phyloP scores from a whole-genome alignment of 2,329 filamentous ascomycete species.

The Aphanocladium album region DNA sequence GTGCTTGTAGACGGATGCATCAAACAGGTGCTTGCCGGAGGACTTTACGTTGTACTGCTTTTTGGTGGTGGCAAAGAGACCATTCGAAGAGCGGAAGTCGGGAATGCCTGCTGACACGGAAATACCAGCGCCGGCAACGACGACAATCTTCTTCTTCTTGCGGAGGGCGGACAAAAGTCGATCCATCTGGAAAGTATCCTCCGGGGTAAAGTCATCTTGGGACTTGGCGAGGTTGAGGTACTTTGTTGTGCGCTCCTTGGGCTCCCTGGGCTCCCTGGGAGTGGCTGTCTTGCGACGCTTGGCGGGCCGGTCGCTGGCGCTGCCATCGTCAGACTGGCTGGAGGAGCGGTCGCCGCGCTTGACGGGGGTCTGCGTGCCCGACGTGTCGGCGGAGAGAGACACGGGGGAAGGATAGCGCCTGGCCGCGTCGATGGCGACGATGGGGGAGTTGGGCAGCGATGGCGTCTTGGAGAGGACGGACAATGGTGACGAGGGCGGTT shows the following conservation, averaged over 20 bases:
- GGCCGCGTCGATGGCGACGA: slow-evolving; percentile 31
- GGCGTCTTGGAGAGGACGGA: slow-evolving; percentile 51
- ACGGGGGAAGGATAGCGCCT: slow-evolving; percentile 48
- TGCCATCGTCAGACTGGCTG: slow-evolving; percentile 42
- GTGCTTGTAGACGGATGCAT: slow-evolving; percentile 95
- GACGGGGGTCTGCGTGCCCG: slow-evolving; percentile 47
- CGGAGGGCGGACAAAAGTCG: slow-evolving; percentile 69
- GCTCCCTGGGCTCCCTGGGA: slow-evolving; percentile 35
- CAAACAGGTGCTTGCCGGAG: slow-evolving; percentile 92
- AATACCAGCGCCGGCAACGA: slow-evolving; percentile 93
- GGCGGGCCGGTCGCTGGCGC: slow-evolving; percentile 39
- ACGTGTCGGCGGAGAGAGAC: slow-evolving; percentile 37
- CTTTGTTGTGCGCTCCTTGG: slow-evolving; percentile 69
- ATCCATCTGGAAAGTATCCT: slow-evolving; percentile 54
- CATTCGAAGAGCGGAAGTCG: slow-evolving; percentile 88
- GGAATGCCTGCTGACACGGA: slow-evolving; percentile 96
- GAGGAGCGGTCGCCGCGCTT: slow-evolving; percentile 34
- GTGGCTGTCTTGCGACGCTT: slow-evolving; percentile 69
- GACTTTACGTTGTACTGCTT: slow-evolving; percentile 81
- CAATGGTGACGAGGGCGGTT: slow-evolving; percentile 47
- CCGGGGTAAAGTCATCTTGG: slow-evolving; percentile 41
- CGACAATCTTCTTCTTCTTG: slow-evolving; percentile 93
- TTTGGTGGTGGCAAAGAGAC: slow-evolving; percentile 80
- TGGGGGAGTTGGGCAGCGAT: slow-evolving; percentile 43
- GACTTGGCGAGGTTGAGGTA: slow-evolving; percentile 65